Conservation (phyloP, 176 grass and related monocot genomes). For the Oryza glaberrima region DNA sequence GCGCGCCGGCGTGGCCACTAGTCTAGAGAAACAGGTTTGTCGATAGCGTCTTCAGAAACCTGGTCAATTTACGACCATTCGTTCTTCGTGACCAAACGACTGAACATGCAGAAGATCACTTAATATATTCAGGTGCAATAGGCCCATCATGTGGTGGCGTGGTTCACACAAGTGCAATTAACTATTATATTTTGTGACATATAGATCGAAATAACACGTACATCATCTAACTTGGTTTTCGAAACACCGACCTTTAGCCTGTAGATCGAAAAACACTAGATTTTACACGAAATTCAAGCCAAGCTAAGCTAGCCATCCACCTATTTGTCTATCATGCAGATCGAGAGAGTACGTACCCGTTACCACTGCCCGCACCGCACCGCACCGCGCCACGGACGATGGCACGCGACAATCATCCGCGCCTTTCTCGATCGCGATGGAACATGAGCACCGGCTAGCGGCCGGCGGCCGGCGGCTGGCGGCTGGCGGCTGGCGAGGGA, state of each 20-base stretch:
- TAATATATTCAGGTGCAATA: constrained; percentile 18
- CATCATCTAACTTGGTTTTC: background rate
- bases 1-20: background rate
- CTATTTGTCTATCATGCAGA: too few relatives aligned
- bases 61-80: background rate
- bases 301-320: background rate
- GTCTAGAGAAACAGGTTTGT: background rate
- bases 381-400: background rate
- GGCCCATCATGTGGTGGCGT: constrained; percentile 26
- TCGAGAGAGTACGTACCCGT: background rate
- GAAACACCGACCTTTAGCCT: background rate
- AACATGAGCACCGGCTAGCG: background rate
- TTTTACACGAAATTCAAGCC: background rate
- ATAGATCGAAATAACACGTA: background rate
- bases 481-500: too few relatives aligned
- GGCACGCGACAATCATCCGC: too few relatives aligned
- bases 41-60: background rate
- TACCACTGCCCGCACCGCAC: background rate
- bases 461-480: too few relatives aligned
- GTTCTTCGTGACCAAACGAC: background rate
- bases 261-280: background rate
- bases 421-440: background rate
- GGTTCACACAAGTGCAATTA: background rate
- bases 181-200: background rate
- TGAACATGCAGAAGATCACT: background rate